These are phyloP conservation scores for Medakamo hakoo DNA, from an alignment of 139 green algal species.

Conservation along the genomic window DNA sequence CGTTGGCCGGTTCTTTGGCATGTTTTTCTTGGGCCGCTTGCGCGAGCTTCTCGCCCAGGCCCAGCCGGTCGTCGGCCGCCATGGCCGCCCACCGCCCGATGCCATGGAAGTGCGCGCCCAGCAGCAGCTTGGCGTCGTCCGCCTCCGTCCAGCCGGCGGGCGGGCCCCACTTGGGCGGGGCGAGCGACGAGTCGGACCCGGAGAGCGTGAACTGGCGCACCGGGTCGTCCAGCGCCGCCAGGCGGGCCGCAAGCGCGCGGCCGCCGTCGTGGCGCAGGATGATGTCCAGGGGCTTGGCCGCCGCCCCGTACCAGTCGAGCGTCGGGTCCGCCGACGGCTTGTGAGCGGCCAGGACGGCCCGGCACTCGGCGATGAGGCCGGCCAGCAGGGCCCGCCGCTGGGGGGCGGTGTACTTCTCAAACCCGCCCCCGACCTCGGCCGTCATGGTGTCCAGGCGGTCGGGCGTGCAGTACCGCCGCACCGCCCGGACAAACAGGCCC, in stretches of 20 bases:
- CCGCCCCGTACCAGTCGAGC: not conserved
- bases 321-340: not conserved
- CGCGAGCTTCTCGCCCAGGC: slow-evolving; percentile 52
- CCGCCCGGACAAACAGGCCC: slow-evolving; percentile 39
- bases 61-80: slow-evolving; percentile 39
- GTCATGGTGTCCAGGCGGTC: slow-evolving; percentile 24
- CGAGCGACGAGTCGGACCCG: not conserved
- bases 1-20: slow-evolving; percentile 20
- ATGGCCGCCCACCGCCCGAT: slow-evolving; percentile 28
- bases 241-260: not conserved
- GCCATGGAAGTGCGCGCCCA: slow-evolving; percentile 42
- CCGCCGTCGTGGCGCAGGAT: not conserved
- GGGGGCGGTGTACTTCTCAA: slow-evolving; percentile 1
- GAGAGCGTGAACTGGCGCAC: not conserved
- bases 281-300: not conserved
- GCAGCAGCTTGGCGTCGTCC: slow-evolving; percentile 68
- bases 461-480: slow-evolving; percentile 24
- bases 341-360: slow-evolving; percentile 9
- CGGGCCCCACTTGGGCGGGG: slow-evolving; percentile 18
- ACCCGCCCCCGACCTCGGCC: slow-evolving; percentile 14
- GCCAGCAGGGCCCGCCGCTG: slow-evolving; percentile 27
- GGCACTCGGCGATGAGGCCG: slow-evolving; percentile 29
- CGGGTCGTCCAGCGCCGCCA: not conserved
- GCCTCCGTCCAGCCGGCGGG: slow-evolving; percentile 35
- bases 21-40: slow-evolving; percentile 10